Evolutionary conservation across 2,329 filamentous ascomycete genomes (phyloP).

Genomic region (Ophiostoma sp.): DNA sequence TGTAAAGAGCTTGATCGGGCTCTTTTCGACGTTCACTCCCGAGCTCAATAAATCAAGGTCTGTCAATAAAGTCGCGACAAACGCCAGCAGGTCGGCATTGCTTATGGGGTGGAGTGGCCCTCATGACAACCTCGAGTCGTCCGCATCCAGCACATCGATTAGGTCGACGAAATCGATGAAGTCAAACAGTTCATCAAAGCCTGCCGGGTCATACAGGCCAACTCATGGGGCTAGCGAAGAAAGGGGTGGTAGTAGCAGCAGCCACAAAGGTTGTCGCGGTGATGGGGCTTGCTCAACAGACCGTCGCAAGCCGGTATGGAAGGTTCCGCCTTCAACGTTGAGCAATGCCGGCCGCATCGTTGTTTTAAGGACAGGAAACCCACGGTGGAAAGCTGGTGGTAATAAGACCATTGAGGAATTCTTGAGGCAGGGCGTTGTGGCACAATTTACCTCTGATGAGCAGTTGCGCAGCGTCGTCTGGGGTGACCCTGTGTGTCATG

Average conservation of each 20-base stretch:
- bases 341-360: constrained; percentile 71
- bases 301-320: constrained; percentile 54
- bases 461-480: constrained; percentile 71
- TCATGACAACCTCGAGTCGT: not conserved
- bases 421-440: constrained; percentile 63
- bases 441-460: constrained; percentile 67
- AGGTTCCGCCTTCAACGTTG: constrained; percentile 64
- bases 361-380: constrained; percentile 58
- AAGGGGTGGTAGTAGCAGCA: not conserved
- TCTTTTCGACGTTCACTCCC: constrained; percentile 65
- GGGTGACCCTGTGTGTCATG: constrained; percentile 77
- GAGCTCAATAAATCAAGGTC: constrained; percentile 1
- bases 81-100: not conserved
- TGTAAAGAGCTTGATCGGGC: constrained; percentile 67
- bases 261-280: not conserved
- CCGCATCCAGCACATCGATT: not conserved
- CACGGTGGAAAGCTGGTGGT: constrained; percentile 41
- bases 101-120: not conserved
- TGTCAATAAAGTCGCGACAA: not conserved
- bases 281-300: not conserved
- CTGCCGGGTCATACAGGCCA: constrained; percentile 32
- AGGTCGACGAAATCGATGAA: not conserved
- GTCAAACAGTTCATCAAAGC: not conserved
- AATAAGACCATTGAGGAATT: constrained; percentile 52
- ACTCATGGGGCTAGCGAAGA: constrained; percentile 8